These are phyloP conservation scores for Adenanthera pavonina DNA, from an alignment of 306 rosid species.

Conservation along the genomic window DNA sequence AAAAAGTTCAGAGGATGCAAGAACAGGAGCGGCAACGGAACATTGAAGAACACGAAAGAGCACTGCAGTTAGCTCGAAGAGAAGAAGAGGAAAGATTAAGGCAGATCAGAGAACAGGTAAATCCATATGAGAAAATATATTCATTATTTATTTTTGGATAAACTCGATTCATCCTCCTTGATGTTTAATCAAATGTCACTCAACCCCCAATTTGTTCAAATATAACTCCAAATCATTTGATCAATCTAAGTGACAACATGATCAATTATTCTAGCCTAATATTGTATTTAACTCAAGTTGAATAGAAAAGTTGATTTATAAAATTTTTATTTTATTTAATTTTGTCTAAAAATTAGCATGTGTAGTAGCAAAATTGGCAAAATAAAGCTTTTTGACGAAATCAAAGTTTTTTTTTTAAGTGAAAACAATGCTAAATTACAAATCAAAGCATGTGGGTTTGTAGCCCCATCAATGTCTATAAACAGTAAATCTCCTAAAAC, in stretches of 20 bases:
- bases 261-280: neutral
- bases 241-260: neutral
- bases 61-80: slow-evolving; percentile 76
- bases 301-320: neutral
- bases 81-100: slow-evolving; percentile 86
- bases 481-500: neutral
- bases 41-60: slow-evolving; percentile 88
- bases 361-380: neutral
- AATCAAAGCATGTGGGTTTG: neutral
- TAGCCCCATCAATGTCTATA: neutral
- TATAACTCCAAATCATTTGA: neutral
- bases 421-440: neutral
- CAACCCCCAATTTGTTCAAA: neutral
- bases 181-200: neutral
- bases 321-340: neutral
- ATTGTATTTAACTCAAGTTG: neutral
- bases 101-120: slow-evolving; percentile 66
- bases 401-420: neutral
- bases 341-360: neutral
- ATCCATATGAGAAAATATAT: neutral
- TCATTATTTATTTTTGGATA: neutral
- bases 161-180: neutral
- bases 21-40: slow-evolving; percentile 84
- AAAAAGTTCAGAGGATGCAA: slow-evolving; percentile 98
- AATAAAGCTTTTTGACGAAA: neutral